Conservation (phyloP, 345 rosid species). For the Rhodamnia rubescens region DNA sequence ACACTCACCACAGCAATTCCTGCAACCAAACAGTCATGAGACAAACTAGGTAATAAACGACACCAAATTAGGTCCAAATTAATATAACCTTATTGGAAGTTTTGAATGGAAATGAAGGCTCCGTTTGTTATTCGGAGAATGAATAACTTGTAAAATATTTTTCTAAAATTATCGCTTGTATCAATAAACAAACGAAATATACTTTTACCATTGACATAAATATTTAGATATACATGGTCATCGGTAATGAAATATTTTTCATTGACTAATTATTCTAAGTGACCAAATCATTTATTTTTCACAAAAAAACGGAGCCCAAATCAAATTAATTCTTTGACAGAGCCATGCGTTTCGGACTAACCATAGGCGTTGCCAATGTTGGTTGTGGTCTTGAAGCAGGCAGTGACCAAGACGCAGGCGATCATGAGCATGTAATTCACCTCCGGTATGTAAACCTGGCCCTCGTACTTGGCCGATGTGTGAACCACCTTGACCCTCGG, state of each 20-base stretch:
- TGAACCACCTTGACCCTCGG: conserved; percentile 75
- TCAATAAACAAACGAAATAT: accelerated
- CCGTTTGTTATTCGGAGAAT: neutral
- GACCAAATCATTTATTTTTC: neutral
- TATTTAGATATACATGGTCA: neutral
- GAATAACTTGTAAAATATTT: neutral
- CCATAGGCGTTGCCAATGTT: conserved; percentile 82
- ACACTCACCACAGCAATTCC: conserved; percentile 67
- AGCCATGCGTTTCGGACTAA: neutral
- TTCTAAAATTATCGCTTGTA: neutral
- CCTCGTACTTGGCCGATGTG: conserved; percentile 62
- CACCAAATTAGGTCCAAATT: neutral
- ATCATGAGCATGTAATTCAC: conserved; percentile 69
- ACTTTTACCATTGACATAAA: accelerated
- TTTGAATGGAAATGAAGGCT: neutral
- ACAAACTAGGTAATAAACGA: neutral
- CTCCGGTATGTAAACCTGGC: conserved; percentile 89
- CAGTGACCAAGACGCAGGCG: conserved; percentile 46
- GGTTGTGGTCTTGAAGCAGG: conserved; percentile 35
- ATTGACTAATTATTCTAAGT: neutral
- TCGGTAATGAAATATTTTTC: neutral
- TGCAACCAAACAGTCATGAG: neutral
- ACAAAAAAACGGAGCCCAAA: no score
- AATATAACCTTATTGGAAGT: neutral
- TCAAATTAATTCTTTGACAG: neutral